Evolutionary conservation across 2,329 filamentous ascomycete genomes (phyloP), one percentile per base, ranked within the genome.

Genomic region (Aspergillus proliferans): DNA sequence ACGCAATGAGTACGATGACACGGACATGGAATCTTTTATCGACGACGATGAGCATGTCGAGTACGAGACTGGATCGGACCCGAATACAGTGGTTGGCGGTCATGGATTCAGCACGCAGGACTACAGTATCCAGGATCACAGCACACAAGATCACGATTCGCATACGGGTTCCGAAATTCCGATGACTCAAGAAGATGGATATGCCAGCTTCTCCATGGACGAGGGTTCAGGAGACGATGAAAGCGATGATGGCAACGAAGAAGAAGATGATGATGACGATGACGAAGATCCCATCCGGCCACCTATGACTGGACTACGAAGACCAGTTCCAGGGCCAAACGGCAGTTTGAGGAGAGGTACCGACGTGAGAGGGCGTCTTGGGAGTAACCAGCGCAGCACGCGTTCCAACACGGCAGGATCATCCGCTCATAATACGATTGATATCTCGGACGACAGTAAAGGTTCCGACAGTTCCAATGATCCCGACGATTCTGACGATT

Each of bases 1-100:
- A 14, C 55, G 66, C 9, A 62, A 61, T 6, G 55, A 59, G 22
- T 53, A 53, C 10, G 61, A 65, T n/a, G 61, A 66, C 42, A 57
- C 58, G 24, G 64, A 69, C 24, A 59, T 59, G 58, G 64, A 64
- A 46, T 66, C 64, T 6, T 69, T 68, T 42, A 68, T 68, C 47
- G 64, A 67, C 40, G 62, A 69, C 19, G 62, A 60, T 39, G 48
- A 60, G 30, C 50, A 57, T 42, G 52, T 51, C 14, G 48, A 55
- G 24, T 55, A 59, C 26, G 58, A 56, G 19, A 62, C 59, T 14
- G 58, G 60, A 21, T 68, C 66, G 6, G 65, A 65, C 49, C 61
- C 51, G 50, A 66, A 62, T 22, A 69, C 66, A 3, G 59, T 69
- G 21, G 61, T 68, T 18, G 66, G 58, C 28, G 54, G 50, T 44